Base-by-base conservation (phyloP, 495 filamentous ascomycete genomes). In the Penicillium daleae region DNA sequence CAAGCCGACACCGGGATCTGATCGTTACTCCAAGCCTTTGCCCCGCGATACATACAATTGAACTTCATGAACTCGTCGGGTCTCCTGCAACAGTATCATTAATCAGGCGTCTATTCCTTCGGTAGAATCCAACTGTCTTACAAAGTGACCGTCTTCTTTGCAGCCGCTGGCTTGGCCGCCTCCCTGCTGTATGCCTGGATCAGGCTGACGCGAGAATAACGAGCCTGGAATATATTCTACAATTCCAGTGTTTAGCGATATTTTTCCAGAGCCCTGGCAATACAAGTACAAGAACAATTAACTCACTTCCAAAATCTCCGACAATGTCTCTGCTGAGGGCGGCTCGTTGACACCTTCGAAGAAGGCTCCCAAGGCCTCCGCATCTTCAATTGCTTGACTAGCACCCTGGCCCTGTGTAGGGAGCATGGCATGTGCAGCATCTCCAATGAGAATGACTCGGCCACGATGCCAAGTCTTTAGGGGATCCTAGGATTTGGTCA, bases 351-450 rank as follows among this genome's bases (percentile, higher is more conserved):
- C 33, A 0, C 66, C 70, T 5, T 64, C 61, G 22, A 70, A 73
- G 21, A 71, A 73, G 3, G 72, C 63, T 0, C 68, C 72, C 15
- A 75, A 48, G 21, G 61, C 60, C 17, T 77, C 72, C 1, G 77
- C 74, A 56, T 81, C 78, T 55, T 81, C 78, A 24, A 81, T 71
- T 1, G 77, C 68, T 31, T 72, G 62, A 35, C 71, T 79, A 22
- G 75, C 73, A 0, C 79, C 78, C 49, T 80, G 76, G 0, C 76
- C 77, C 48, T 79, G 75, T 29, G 72, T 64, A 2, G 78, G 78
- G 4, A 73, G 65, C 77, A 82, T 78, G 2, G 77, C 74, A 57
- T 82, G 79, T 2, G 79, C 78, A 0, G 79, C 77, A 52, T 82
- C 79, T 2, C 78, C 79, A 44, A 80, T 76, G 19, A 82, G 68